Percentiles rank a stretch among this genome's conserved stretches.
Evolutionary conservation across 163 green algal species (phyloP).

Genomic region (Scenedesmus sp.): DNA sequence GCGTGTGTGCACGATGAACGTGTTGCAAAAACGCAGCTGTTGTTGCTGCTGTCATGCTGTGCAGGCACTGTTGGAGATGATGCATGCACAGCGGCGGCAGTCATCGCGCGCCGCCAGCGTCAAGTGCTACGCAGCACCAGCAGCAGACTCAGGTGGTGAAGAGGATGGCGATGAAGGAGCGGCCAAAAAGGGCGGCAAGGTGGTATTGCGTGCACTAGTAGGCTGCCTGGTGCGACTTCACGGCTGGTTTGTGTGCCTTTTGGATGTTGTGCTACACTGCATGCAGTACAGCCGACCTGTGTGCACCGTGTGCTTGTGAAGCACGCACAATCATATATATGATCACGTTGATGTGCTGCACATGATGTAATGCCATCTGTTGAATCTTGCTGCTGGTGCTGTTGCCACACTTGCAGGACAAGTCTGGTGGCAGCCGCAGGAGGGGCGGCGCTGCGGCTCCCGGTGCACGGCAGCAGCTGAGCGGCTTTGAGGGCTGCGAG

Average conservation of each 20-base stretch:
- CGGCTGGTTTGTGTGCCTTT: not conserved
- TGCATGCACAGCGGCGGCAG: not conserved
- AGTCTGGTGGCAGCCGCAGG: slow-evolving; percentile 10
- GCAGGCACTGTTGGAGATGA: not conserved
- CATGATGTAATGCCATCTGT: too few species aligned
- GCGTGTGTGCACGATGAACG: too few species aligned
- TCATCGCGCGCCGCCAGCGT: not conserved
- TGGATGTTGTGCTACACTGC: not conserved
- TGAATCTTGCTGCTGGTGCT: not conserved
- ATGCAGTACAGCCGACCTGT: not conserved
- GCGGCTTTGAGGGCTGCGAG: slow-evolving; percentile 69
- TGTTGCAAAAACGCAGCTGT: not conserved
- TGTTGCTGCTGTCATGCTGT: not conserved
- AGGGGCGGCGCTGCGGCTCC: not conserved
- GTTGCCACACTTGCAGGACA: not conserved
- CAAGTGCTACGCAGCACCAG: not conserved
- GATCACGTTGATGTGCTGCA: too few species aligned
- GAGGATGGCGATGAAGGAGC: slow-evolving; percentile 4
- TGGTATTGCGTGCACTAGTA: not conserved
- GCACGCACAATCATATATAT: too few species aligned
- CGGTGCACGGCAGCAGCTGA: slow-evolving; percentile 54
- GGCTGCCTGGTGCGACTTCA: not conserved
- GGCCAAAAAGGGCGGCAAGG: not conserved
- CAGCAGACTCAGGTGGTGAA: not conserved
- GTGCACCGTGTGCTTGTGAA: too few species aligned